These are phyloP conservation scores for Syncephalastrum sp. DNA, from an alignment of 371 early-diverging fungal genomes.

Conservation along the genomic window DNA sequence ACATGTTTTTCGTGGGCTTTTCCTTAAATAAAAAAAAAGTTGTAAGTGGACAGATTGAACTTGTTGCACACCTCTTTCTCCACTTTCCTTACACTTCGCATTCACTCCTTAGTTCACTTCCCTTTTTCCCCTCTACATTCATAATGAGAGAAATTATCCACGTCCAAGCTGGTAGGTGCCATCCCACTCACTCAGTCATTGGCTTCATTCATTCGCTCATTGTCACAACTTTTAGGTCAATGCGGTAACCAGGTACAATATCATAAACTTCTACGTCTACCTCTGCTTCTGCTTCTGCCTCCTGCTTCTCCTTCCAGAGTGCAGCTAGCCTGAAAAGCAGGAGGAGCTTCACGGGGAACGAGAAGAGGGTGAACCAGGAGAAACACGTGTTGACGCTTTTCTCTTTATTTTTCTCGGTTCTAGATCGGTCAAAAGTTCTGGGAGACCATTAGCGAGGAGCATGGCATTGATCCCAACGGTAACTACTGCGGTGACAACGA, in stretches of 20 bases:
- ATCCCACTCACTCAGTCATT: background rate
- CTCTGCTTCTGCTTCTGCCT: background rate
- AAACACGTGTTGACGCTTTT: background rate
- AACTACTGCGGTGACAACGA: slow-evolving; percentile 80
- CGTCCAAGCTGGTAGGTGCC: slow-evolving; percentile 88
- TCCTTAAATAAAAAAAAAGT: too few relatives aligned
- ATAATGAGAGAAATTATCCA: slow-evolving; percentile 99
- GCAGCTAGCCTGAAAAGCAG: slow-evolving; percentile 57
- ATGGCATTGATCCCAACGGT: slow-evolving; percentile 85
- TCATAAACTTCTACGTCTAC: background rate
- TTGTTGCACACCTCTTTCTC: too few relatives aligned
- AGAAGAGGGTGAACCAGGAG: background rate
- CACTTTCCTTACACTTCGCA: too few relatives aligned
- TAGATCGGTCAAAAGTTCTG: slow-evolving; percentile 90
- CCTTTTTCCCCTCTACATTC: slow-evolving; percentile 1
- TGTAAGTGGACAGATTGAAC: too few relatives aligned
- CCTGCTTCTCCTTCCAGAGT: background rate
- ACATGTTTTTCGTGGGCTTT: too few relatives aligned
- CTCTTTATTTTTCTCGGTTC: background rate
- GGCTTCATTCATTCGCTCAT: slow-evolving; percentile 1
- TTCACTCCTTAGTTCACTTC: too few relatives aligned
- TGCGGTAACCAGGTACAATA: slow-evolving; percentile 73
- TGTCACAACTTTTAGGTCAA: slow-evolving; percentile 65
- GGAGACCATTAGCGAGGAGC: slow-evolving; percentile 93
- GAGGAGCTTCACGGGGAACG: too few relatives aligned